Evolutionary conservation across 176 grass and related monocot genomes (phyloP), one percentile per base, ranked within the genome.

Genomic region (Oryza coarctata): DNA sequence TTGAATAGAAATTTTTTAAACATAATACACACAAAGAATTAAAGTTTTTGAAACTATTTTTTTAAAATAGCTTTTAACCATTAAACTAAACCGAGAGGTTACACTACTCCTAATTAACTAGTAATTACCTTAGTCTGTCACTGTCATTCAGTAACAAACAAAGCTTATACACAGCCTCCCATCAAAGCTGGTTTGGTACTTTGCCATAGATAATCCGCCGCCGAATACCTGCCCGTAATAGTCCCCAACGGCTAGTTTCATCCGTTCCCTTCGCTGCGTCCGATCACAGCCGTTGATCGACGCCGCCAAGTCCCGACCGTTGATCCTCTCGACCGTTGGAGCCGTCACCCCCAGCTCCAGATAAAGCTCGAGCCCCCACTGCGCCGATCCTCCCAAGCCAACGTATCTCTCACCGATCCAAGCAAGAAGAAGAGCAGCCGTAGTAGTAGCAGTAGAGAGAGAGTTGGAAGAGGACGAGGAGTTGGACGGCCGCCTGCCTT

Each of bases 211-310:
- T 13, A 30, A 65, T 13, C 13, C 36, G 26, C 34, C 30, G 34
- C 47, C 49, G 14, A 20, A 30, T 6, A 4, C 60, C 17, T 57
- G 12, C 68, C 68, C 12, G 3, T 9, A 73, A 82, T 15, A 43
- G 3, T 49, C 67, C 44, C 43, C 50, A 95, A 92, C 93, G 93
- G 93, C 93, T 95, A 87, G 63, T 55, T 71, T 85, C 14, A 13
- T 9, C 2, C 13, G 9, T 39, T 8, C 12, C 11, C 27, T 7
- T 13, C 26, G 23, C 29, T 12, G 2, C 1, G n/a, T 15, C 14
- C 39, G 29, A 86, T 91, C 82, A 9, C 2, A 82, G 67, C 90
- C 93, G 88, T 90, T 35, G 6, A 73, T 84, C 20, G 18, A 3
- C 50, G 0, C 70, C 12, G 45, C 3, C 43, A 34, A 28, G 3